Evolutionary conservation across 2,329 filamentous ascomycete genomes (phyloP).

Genomic region (Fusarium sp.): DNA sequence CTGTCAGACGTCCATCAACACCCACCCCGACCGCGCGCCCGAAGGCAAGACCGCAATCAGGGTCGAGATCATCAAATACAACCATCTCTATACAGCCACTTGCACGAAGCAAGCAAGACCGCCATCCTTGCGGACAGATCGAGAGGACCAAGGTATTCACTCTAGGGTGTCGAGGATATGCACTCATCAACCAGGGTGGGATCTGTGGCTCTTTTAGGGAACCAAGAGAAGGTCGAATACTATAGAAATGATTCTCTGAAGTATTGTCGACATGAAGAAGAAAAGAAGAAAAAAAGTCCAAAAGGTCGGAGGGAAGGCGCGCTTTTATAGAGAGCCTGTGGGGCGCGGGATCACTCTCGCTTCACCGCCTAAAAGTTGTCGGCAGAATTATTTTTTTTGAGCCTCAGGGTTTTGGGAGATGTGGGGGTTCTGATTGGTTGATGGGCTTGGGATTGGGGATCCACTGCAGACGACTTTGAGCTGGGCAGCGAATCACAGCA

Average conservation of each 20-base stretch:
- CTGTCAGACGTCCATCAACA: constrained; percentile 92
- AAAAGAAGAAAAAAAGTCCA: constrained; percentile 56
- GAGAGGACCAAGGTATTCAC: constrained; percentile 44
- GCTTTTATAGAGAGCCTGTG: constrained; percentile 32
- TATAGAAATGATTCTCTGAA: constrained; percentile 97
- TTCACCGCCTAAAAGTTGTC: constrained; percentile 50
- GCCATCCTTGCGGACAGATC: constrained; percentile 62
- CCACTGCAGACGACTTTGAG: constrained; percentile 5
- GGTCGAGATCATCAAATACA: constrained; percentile 88
- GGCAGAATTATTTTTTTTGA: constrained; percentile 37
- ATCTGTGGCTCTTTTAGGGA: constrained; percentile 93
- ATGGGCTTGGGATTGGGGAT: not conserved
- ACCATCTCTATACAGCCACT: constrained; percentile 81
- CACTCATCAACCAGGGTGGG: constrained; percentile 63
- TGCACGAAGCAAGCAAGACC: constrained; percentile 45
- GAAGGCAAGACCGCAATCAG: constrained; percentile 75
- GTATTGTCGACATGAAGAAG: constrained; percentile 71
- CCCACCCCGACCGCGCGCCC: constrained; percentile 82
- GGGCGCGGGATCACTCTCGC: constrained; percentile 20
- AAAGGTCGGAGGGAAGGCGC: constrained; percentile 2
- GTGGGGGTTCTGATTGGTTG: not conserved
- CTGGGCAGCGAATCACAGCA: not conserved
- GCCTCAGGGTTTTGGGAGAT: not conserved
- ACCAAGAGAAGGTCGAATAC: constrained; percentile 92
- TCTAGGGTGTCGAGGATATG: constrained; percentile 77